Conservation (phyloP, 176 grass and related monocot genomes). For the Oryza nivara region DNA sequence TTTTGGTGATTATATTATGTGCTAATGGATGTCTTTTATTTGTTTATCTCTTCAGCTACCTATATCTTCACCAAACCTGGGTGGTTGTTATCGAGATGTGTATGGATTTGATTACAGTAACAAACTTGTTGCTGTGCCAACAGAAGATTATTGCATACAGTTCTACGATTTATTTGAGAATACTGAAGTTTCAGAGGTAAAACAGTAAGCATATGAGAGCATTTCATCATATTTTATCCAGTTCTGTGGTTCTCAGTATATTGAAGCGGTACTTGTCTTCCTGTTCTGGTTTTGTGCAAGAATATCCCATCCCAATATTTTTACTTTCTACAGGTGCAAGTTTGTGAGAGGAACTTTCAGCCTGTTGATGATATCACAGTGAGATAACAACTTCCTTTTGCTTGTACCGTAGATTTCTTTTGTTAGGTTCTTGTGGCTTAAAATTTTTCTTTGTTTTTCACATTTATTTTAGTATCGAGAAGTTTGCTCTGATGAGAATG, state of each 20-base stretch:
- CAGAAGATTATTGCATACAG: slow-evolving; percentile 85
- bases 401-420: background rate
- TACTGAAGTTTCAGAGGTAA: slow-evolving; percentile 84
- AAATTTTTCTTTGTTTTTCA: background rate
- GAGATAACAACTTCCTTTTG: slow-evolving; percentile 32
- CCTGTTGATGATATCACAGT: slow-evolving; percentile 89
- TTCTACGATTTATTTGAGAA: slow-evolving; percentile 85
- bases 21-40: slow-evolving; percentile 19
- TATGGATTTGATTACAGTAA: slow-evolving; percentile 70
- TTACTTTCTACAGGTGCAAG: slow-evolving; percentile 74
- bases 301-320: slow-evolving; percentile 16
- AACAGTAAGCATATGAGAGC: slow-evolving; percentile 4
- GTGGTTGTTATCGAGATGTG: slow-evolving; percentile 27
- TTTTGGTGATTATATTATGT: slow-evolving; percentile 17
- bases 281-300: background rate
- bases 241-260: background rate
- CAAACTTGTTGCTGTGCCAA: slow-evolving; percentile 73
- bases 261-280: background rate
- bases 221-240: background rate
- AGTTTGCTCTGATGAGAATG: background rate
- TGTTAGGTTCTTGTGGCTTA: background rate
- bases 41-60: slow-evolving; percentile 60
- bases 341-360: slow-evolving; percentile 92
- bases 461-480: slow-evolving; percentile 22
- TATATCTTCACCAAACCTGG: slow-evolving; percentile 36